Evolutionary conservation across 352 stramenopile genomes (phyloP).

Genomic region (Phytophthora boehmeriae): DNA sequence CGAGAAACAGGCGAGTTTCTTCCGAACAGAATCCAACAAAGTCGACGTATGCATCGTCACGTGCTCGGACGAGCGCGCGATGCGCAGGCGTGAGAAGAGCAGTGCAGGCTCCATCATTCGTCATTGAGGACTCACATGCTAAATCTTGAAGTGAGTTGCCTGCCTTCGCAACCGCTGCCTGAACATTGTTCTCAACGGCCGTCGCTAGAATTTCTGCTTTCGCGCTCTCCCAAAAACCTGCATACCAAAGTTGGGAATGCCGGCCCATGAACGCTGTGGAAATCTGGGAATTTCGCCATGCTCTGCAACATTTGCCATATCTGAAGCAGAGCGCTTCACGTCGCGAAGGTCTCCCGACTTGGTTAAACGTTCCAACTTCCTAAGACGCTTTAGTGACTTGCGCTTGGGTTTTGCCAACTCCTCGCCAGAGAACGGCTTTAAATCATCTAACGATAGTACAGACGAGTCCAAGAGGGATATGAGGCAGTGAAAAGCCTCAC

Average conservation of each 20-base stretch:
- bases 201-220: conserved; percentile 25
- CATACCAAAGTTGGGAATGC: conserved; percentile 52
- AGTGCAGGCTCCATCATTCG: conserved; percentile 40
- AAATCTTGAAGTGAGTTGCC: conserved; percentile 33
- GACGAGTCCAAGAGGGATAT: conserved; percentile 60
- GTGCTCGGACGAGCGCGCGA: conserved; percentile 49
- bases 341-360: conserved; percentile 63
- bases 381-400: conserved; percentile 74
- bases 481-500: conserved; percentile 48
- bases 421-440: conserved; percentile 52
- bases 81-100: conserved; percentile 67
- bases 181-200: conserved; percentile 10
- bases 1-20: conserved; percentile 18
- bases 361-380: conserved; percentile 61
- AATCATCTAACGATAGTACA: conserved; percentile 65
- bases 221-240: conserved; percentile 30
- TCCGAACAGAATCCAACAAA: conserved; percentile 39
- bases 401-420: conserved; percentile 58
- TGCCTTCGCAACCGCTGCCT: conserved; percentile 4
- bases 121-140: conserved; percentile 12
- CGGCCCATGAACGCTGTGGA: conserved; percentile 50
- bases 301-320: conserved; percentile 52
- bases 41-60: conserved; percentile 47
- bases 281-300: conserved; percentile 56
- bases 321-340: conserved; percentile 46